Conservation (phyloP, 2,329 filamentous ascomycete species). For the Colletotrichum echinochloae region DNA sequence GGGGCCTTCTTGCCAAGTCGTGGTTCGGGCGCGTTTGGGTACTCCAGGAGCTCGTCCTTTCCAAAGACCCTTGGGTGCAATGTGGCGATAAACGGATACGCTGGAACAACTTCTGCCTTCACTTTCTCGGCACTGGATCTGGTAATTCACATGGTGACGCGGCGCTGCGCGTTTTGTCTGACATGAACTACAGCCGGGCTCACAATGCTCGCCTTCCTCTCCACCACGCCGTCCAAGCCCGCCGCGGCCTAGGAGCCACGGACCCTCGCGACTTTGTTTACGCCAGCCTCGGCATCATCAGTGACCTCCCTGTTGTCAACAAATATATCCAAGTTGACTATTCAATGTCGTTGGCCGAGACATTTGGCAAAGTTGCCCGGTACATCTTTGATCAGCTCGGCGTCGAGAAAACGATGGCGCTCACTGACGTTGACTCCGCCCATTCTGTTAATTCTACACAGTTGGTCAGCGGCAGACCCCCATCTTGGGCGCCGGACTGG, state of each 20-base stretch:
- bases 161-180: neutral
- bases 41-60: constrained; percentile 47
- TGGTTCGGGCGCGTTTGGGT: constrained; percentile 40
- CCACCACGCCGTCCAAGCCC: neutral
- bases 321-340: constrained; percentile 9
- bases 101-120: constrained; percentile 9
- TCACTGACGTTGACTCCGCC: neutral
- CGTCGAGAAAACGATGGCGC: neutral
- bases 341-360: neutral
- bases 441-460: neutral
- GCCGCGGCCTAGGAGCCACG: constrained; percentile 11
- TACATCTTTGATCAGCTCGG: constrained; percentile 17
- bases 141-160: neutral
- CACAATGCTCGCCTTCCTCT: constrained; percentile 4
- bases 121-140: neutral
- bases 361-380: constrained; percentile 6
- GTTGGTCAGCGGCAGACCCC: neutral
- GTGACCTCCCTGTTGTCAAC: neutral
- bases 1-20: constrained; percentile 10
- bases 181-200: constrained; percentile 13
- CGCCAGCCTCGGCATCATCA: constrained; percentile 15
- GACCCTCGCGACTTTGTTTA: constrained; percentile 21
- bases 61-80: constrained; percentile 43
- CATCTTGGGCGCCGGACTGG: constrained; percentile 28
- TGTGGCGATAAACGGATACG: constrained; percentile 39